These are phyloP conservation scores for Saururus chinensis DNA, from an alignment of 164 flowering plant genomes.

Conservation along the genomic window DNA sequence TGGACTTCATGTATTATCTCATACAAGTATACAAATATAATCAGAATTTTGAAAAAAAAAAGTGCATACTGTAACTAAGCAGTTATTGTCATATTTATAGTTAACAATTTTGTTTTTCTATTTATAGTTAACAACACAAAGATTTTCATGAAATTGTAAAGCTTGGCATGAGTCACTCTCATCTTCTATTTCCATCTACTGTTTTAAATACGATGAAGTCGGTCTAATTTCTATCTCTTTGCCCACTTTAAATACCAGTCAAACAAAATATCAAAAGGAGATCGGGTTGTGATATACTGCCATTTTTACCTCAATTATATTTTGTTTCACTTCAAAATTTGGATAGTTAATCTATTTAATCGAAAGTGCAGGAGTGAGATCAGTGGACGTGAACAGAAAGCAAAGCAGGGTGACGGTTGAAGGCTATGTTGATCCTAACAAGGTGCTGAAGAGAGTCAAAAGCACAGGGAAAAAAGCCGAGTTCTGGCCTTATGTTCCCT, in stretches of 20 bases:
- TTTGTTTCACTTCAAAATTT: background rate
- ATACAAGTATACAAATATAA: too few relatives aligned
- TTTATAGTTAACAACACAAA: too few relatives aligned
- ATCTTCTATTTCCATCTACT: background rate
- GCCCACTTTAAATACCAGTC: background rate
- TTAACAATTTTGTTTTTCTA: too few relatives aligned
- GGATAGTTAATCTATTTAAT: background rate
- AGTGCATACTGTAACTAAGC: background rate
- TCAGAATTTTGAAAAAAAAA: too few relatives aligned
- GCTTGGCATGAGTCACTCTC: background rate
- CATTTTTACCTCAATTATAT: background rate
- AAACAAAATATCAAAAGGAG: too few relatives aligned
- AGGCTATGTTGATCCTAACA: slow-evolving; percentile 59
- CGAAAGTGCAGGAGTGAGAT: slow-evolving; percentile 29
- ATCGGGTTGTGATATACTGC: too few relatives aligned
- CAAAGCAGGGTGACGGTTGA: slow-evolving; percentile 47
- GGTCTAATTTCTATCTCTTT: background rate
- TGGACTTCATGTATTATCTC: too few relatives aligned
- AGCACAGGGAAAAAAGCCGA: slow-evolving; percentile 67
- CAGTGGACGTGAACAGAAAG: slow-evolving; percentile 53
- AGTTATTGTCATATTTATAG: background rate
- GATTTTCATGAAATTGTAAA: background rate
- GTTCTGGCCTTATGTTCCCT: slow-evolving; percentile 68
- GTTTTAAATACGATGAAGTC: too few relatives aligned
- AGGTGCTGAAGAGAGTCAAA: slow-evolving; percentile 57